Conservation (phyloP, 306 rosid genomes). For the Quercus bicolor region DNA sequence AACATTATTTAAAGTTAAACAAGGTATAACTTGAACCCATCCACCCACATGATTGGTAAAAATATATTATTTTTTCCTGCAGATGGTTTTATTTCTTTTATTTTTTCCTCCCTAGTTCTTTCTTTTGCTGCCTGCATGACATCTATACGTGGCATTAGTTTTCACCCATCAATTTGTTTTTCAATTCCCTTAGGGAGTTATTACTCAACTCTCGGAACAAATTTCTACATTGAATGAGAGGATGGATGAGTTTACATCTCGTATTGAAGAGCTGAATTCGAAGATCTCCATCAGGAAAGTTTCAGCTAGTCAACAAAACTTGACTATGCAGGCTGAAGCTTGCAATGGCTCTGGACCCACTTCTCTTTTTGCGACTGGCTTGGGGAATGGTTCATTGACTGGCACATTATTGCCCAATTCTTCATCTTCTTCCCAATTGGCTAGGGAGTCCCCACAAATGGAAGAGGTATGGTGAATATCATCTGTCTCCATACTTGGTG, state of each 20-base stretch:
- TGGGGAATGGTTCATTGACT: conserved; percentile 72
- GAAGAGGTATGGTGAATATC: conserved; percentile 67
- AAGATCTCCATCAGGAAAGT: conserved; percentile 47
- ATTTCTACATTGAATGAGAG: conserved; percentile 91
- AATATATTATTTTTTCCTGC: background rate
- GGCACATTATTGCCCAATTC: conserved; percentile 75
- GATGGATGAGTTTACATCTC: conserved; percentile 94
- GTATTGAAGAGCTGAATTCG: conserved; percentile 83
- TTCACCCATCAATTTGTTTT: conserved; percentile 23
- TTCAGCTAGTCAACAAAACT: conserved; percentile 83
- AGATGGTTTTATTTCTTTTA: conserved; percentile 3
- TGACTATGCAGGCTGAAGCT: conserved; percentile 70
- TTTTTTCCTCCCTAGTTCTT: background rate
- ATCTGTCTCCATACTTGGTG: background rate
- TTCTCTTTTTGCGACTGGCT: conserved; percentile 62
- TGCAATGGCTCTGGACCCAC: conserved; percentile 81
- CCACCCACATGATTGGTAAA: background rate
- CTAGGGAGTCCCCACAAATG: conserved; percentile 68
- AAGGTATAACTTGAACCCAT: background rate
- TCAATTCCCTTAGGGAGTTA: conserved; percentile 61
- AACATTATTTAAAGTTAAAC: background rate
- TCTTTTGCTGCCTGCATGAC: background rate
- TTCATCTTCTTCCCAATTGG: conserved; percentile 76
- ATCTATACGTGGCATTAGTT: conserved; percentile 4
- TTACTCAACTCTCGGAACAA: conserved; percentile 94